Conservation (phyloP, 192 early-diverging fungal genomes). For the Chytriomyces sp. region DNA sequence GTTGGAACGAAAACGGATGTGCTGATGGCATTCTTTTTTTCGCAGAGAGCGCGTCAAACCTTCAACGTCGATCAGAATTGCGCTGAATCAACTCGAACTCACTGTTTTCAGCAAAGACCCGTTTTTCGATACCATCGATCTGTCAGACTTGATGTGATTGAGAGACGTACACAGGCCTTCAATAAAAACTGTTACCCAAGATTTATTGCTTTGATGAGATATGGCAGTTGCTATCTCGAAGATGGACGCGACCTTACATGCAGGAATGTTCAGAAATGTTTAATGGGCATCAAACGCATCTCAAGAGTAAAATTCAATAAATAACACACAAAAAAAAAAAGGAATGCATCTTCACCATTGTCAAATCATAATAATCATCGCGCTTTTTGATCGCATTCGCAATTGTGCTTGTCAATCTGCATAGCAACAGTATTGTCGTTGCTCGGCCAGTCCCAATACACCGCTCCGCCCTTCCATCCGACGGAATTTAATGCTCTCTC, state of each 20-base stretch:
- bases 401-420: conserved; percentile 13
- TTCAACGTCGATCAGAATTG: neutral
- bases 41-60: no score
- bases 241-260: no score
- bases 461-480: neutral
- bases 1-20: no score
- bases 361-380: no score
- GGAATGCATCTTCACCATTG: no score
- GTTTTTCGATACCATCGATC: conserved; percentile 10
- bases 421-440: conserved; percentile 4
- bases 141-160: conserved; percentile 12
- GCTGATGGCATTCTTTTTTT: no score
- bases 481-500: conserved; percentile 15
- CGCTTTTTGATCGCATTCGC: neutral
- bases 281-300: no score
- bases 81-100: neutral
- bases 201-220: no score
- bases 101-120: neutral
- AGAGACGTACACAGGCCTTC: neutral
- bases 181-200: neutral
- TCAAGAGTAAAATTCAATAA: no score
- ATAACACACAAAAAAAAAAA: no score
- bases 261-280: no score
- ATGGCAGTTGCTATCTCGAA: no score
- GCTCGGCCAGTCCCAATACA: conserved; percentile 18